Evolutionary conservation across 2,329 filamentous ascomycete genomes (phyloP), one percentile per base, ranked within the genome.

Genomic region (Fusarium bulbicola): DNA sequence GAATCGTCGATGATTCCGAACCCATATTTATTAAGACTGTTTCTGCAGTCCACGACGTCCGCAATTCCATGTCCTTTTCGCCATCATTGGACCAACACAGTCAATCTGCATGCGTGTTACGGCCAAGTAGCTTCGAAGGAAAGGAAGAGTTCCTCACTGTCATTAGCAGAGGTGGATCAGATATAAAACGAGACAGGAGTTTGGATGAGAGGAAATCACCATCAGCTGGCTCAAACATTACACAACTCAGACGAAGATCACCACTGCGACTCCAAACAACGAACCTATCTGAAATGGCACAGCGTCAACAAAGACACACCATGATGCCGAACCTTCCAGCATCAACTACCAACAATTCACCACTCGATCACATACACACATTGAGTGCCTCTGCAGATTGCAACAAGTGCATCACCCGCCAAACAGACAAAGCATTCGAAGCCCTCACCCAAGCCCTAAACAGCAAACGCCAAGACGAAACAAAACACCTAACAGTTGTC

Each of bases 361-460:
- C 36, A 0, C 30, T 42, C 0, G 26, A 49, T 7, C 52, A 65
- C 11, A 59, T 32, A 21, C 66, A 70, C 15, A 34, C 59, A 6
- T 21, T 42, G 14, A 53, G 28, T 30, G 26, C 42, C 6, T 50
- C 66, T 3, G n/a, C 30, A 50, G 53, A 60, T 6, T 66, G 59
- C 14, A 37, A 62, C 4, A 32, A 50, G 20, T 59, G 60, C 32
- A 32, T 68, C 5, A 18, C 43, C 12, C 40, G 14, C 7, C 42
- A 70, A 10, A 61, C 66, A 13, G 67, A 70, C 26, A 46, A 50
- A 32, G 60, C 66, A 14, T 70, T 66, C 21, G 60, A 66, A 9
- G 66, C 66, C 3, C 60, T 70, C 13, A 43, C 53, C 30, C 9
- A 66, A 2, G 53, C 28, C 8, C 47, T 70, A 0, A 43, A 39